Evolutionary conservation across 257 asterid species (phyloP), one percentile per base, ranked within the genome.

Genomic region (Apocynum venetum): DNA sequence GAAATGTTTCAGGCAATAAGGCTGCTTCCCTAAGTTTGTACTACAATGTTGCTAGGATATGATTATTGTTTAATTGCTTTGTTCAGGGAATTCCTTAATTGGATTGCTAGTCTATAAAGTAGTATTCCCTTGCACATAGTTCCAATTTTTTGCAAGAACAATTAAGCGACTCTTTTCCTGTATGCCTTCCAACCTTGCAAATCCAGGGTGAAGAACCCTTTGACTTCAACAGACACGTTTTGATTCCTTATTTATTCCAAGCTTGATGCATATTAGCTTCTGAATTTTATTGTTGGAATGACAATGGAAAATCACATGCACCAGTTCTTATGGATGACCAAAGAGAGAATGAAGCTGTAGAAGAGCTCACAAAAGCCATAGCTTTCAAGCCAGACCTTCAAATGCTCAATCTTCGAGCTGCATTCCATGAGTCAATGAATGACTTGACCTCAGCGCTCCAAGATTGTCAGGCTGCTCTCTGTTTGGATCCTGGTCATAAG

Each of bases 291-390:
- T 72, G 63, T 40, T 76, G 3, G 44, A 49, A 69, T 84, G 53
- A 82, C 57, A 43, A 48, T 72, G 75, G 64, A 35, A 55, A 75
- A 41, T 78, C 52, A 57, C 74, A 36, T 83, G 80, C 41, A 70
- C 72, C 87, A 86, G 90, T 87, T 76, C 87, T 88, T 68, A 88
- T 88, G 92, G 92, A 88, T 82, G 92, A 86, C 78, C 90, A 83
- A 74, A 85, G 76, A 64, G 90, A 88, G 81, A 69, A 47, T 51
- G 89, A 88, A 83, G 92, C 92, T 4, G 87, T 88, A 36, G 87
- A 85, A 70, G 92, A 85, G 83, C 87, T 86, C 13, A 76, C 88
- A 38, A 85, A 80, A 73, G 90, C 92, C 80, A 83, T 88, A 83
- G 79, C 85, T 78, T 88, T 88, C 83, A 88, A 83, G 82, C 88